Conservation (phyloP, 2,329 filamentous ascomycete species). For the Pyrenochaeta sp. region DNA sequence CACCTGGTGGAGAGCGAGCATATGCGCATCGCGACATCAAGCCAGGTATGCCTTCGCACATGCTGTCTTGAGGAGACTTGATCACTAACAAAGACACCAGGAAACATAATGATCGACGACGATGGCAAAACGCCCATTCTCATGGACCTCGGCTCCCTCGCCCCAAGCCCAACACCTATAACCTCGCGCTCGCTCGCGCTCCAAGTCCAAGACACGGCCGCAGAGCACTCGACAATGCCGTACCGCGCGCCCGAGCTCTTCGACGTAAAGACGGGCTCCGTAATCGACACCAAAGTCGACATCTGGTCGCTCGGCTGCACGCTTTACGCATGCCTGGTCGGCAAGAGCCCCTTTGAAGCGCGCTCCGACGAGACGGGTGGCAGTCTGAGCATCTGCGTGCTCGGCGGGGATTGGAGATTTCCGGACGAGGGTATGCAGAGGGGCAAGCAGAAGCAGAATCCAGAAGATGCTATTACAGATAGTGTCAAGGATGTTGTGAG, state of each 20-base stretch:
- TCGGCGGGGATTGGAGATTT: slow-evolving; percentile 95
- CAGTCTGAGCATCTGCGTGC: slow-evolving; percentile 87
- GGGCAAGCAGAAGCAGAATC: slow-evolving; percentile 59
- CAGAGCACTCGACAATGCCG: slow-evolving; percentile 97
- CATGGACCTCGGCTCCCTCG: slow-evolving; percentile 95
- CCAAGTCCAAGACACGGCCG: slow-evolving; percentile 90
- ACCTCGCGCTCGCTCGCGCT: slow-evolving; percentile 90
- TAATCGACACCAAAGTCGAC: slow-evolving; percentile 95
- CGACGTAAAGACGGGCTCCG: slow-evolving; percentile 91
- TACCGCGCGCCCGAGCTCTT: slow-evolving; percentile 98
- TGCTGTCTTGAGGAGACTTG: background rate
- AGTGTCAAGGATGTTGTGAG: slow-evolving; percentile 86
- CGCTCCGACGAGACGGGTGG: slow-evolving; percentile 96
- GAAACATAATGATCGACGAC: slow-evolving; percentile 98
- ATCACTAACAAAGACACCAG: slow-evolving; percentile 45
- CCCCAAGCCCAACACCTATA: slow-evolving; percentile 85
- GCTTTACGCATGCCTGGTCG: slow-evolving; percentile 94
- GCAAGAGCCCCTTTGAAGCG: slow-evolving; percentile 96
- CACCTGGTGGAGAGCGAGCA: slow-evolving; percentile 71
- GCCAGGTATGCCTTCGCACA: slow-evolving; percentile 70
- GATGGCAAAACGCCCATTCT: slow-evolving; percentile 87
- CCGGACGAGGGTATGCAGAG: slow-evolving; percentile 77
- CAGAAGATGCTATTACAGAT: slow-evolving; percentile 72
- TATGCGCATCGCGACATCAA: slow-evolving; percentile 98
- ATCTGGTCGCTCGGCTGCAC: slow-evolving; percentile 98